Evolutionary conservation across 208 protist species (phyloP), one percentile per base, ranked within the genome.

Genomic region (Trypanosoma scelopori): DNA sequence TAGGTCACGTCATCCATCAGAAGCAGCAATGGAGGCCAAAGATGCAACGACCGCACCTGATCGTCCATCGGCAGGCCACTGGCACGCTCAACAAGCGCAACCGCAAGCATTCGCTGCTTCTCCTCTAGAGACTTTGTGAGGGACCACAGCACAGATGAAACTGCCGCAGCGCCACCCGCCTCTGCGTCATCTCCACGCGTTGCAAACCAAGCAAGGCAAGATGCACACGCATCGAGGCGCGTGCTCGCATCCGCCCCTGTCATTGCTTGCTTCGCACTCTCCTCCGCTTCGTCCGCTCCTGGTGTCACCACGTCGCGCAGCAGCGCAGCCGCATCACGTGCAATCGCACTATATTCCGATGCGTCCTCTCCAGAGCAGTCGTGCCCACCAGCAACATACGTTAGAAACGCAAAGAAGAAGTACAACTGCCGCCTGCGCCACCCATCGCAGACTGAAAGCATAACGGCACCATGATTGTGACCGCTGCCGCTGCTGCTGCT

Each of bases 1-100:
- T 73, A 72, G n/a, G 68, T 59, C 39, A 13, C 20, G 64, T 91
- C 81, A 52, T 74, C 75, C 20, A 91, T 78, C 13, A 91, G 69
- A 0, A 60, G 57, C 28, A 76, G 22, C 4, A 91, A 71, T 1
- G 81, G 71, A 52, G 81, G 76, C 57, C 79, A 73, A 22, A 91
- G 62, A 37, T 81, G 48, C 16, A 62, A 28, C 6, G 70, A 68
- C 37, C 76, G 81, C 43, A 84, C 58, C 0, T 60, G 60, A 51
- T 85, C 79, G 27, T 75, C 67, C 30, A 57, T 47, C 18, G 78
- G 45, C 20, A 71, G 61, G 13, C 65, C 48, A 64, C 81, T 86
- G 20, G 71, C 68, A 57, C 78, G 76, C 22, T 76, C 55, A 32
- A 83, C 71, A 5, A 87, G 59, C 25, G 75, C 69, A 50, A 89